Evolutionary conservation across 169 alveolate species (phyloP), one percentile per base, ranked within the genome.

Genomic region (Theileria orientalis): DNA sequence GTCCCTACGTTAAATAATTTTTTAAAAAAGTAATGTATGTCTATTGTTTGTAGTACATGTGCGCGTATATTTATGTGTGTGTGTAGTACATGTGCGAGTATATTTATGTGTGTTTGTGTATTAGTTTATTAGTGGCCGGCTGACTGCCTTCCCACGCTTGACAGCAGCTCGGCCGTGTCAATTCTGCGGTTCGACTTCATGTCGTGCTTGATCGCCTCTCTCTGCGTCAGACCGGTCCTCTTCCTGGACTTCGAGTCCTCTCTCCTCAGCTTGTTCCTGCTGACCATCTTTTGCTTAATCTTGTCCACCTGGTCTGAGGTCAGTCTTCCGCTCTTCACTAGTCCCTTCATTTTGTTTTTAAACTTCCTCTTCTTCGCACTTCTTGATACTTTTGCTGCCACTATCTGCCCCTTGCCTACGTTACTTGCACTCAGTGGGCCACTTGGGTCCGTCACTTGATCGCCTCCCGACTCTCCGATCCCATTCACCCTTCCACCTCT

Each of bases 361-460:
- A 69, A 79, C 47, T 79, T 79, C n/a, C 87, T 9, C 60, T 79
- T 79, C 49, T 79, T 79, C 1, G 83, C 75, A 40, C 44, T 79
- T 35, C 87, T 60, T 29, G 74, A 52, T 7, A 76, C n/a, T 25
- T 66, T 76, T 25, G 6, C 60, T 6, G 60, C 21, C 25, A 6
- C 11, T 21, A 30, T 5, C 14, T 3, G 9, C 37, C 11, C 14
- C 32, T 66, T 21, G 14, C 72, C 61, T 16, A 11, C 64, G 64
- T 54, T 54, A 11, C 14, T 54, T 54, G 21, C 16, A 21, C 21
- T 21, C 41, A n/a, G n/a, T n/a, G n/a, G n/a, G n/a, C 9, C 61
- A 35, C 29, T 61, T 37, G 70, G 16, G 21, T 32, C 14, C 67
- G 49, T 11, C n/a, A n/a, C n/a, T n/a, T n/a, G n/a, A n/a, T n/a